A percentile compares a stretch with the other conserved stretches of the same genome.
These are phyloP conservation scores for Flaveria sonorensis DNA, from an alignment of 129 eudicot species.

Conservation along the genomic window DNA sequence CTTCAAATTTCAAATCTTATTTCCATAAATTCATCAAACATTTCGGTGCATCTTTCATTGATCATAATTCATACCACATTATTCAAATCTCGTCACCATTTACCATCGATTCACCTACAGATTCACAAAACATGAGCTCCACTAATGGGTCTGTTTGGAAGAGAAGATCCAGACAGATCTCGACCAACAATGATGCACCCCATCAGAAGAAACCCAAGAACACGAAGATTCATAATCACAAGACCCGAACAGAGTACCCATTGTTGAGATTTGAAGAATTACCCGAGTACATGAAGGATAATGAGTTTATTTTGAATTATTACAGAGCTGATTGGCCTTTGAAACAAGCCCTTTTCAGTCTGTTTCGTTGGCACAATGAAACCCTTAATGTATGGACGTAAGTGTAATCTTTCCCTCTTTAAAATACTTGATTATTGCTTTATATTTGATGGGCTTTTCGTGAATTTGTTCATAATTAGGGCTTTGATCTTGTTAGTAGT, in stretches of 20 bases:
- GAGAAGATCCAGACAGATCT: conserved; percentile 40
- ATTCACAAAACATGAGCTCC: conserved; percentile 25
- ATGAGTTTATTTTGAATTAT: conserved; percentile 75
- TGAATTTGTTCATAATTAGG: background rate
- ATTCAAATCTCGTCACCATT: too few relatives aligned
- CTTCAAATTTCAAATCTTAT: conserved; percentile 18
- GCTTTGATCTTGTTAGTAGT: too few relatives aligned
- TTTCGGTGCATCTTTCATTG: background rate
- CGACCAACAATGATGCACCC: too few relatives aligned
- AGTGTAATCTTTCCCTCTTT: conserved; percentile 33
- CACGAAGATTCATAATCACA: conserved; percentile 11
- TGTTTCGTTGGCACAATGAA: conserved; percentile 93
- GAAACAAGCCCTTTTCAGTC: conserved; percentile 77
- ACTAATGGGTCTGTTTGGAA: conserved; percentile 26
- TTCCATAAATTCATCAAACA: conserved; percentile 30
- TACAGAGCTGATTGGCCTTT: conserved; percentile 91
- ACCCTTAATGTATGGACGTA: conserved; percentile 98
- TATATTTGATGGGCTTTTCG: conserved; percentile 2
- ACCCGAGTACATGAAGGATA: conserved; percentile 95
- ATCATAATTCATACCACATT: background rate
- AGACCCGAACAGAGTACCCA: conserved; percentile 29
- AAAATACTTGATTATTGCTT: background rate
- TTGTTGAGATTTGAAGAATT: conserved; percentile 58
- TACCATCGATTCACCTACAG: background rate
- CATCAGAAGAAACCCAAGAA: background rate